Base-by-base conservation (phyloP, 768 basidiomycete species). In the Russula virescens region DNA sequence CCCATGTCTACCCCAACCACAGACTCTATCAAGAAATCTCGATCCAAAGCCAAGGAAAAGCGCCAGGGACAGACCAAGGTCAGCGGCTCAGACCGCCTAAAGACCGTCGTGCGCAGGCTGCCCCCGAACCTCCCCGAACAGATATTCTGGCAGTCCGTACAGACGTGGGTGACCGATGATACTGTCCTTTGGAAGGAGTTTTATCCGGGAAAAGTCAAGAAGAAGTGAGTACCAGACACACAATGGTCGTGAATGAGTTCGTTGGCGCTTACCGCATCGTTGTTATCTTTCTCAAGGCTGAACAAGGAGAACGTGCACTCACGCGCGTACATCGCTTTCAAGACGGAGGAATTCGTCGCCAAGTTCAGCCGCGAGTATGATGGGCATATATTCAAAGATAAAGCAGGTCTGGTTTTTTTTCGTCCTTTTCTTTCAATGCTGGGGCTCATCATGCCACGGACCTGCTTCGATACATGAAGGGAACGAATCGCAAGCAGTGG, bases 91-190 rank as follows among this genome's bases (percentile, higher is more conserved):
- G 87, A 89, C 64, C 83, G 89, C 5, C 76, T 94, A 69, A 98
- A 99, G 80, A 86, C 86, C 34, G 81, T 97, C 66, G 87, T 98
- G 19, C 85, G 96, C 47, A 78, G 92, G 43, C 79, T 98, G 5
- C 96, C 96, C 0, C 89, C 95, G 14, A 93, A 94, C 69, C 79
- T 99, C 3, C 96, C 96, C 5, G 94, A 94, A 68, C 85, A 85
- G 2, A 75, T 97, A 57, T 98, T 99, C 75, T 99, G 96, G 96
- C 84, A 88, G 69, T 92, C 90, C 64, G 92, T 94, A 3, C 79
- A 85, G 56, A 71, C 79, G 2, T 98, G 95, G 94, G 88, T 94
- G 18, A 79, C 83, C 1, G 86, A 89, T 19, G 86, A 92, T 40
- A 83, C 86, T 0, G 75, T 81, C 9, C 69, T 74, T 13, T 93